Evolutionary conservation across 2,329 filamentous ascomycete species (phyloP), one percentile per base, ranked within the genome.

Genomic region (Graphiopsis chlorocephala): DNA sequence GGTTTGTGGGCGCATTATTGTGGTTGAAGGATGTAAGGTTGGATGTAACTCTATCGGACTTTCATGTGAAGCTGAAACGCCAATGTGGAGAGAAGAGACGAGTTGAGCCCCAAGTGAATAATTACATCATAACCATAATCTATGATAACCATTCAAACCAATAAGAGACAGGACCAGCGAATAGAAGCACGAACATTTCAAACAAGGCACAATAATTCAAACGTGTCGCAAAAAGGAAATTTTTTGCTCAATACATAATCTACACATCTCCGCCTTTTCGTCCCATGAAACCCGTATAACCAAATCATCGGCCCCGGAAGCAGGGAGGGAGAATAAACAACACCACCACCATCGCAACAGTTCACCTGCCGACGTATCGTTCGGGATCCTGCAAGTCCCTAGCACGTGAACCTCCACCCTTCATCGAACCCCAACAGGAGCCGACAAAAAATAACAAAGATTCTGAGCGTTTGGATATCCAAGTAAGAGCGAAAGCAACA

Each of bases 201-300:
- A n/a, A 45, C 38, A 45, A 11, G 38, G 3, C 8, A 6, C n/a
- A 45, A 20, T 31, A 6, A 20, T 45, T 45, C 17, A 20, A 45
- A 20, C n/a, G 12, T 45, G 38, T 11, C 58, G 58, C 58, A 50
- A 61, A 48, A 50, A 61, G 58, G 58, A 61, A 50, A 58, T 45
- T 61, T 61, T 57, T 59, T 48, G 42, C 45, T 61, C 58, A 48
- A 50, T 61, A 61, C 58, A 61, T 61, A 61, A 61, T 61, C 58
- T 61, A 61, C 58, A 61, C 45, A 28, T 61, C 33, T 50, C 45
- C 58, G 42, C 29, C 29, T 45, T 53, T 53, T 53, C 50, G 50
- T 53, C 50, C 50, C 50, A 53, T 53, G 38, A 45, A 53, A 53
- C 50, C 50, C 50, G 50, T 53, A 20, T 53, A 53, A 53, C 50